phyloP scores from a whole-genome alignment of 352 stramenopile genomes.

The Elongisporangium anandrum region DNA sequence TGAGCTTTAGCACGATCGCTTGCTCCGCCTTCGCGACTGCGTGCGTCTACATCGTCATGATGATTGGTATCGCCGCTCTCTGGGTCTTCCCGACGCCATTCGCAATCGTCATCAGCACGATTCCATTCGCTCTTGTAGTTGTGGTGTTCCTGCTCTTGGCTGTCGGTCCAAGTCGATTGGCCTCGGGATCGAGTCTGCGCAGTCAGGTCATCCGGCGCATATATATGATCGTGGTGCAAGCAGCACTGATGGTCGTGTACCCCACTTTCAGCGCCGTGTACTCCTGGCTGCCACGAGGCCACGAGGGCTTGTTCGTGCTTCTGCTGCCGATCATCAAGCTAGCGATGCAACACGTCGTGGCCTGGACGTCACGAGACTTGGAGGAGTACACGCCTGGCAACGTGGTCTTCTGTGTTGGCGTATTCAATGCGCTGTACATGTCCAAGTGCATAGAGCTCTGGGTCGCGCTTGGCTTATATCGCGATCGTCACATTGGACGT shows the following conservation, averaged over 20 bases:
- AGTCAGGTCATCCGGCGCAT: not conserved
- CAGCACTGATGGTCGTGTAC: not conserved
- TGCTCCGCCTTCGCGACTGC: not conserved
- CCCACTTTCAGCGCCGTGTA: not conserved
- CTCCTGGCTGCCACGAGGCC: not conserved
- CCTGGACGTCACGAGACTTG: constrained; percentile 1
- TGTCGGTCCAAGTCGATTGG: not conserved
- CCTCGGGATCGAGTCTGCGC: not conserved
- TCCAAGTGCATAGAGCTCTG: constrained; percentile 15
- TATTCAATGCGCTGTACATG: constrained; percentile 24
- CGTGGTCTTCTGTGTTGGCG: constrained; percentile 3
- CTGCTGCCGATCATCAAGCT: constrained; percentile 20
- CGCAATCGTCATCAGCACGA: not conserved
- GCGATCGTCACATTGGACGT: constrained; percentile 13
- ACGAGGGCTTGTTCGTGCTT: constrained; percentile 4
- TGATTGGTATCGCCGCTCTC: constrained; percentile 9
- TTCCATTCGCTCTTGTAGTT: not conserved
- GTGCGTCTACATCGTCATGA: constrained; percentile 5
- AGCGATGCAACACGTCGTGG: constrained; percentile 17
- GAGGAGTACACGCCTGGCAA: not conserved
- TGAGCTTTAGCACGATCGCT: not conserved
- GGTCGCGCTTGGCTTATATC: constrained; percentile 4
- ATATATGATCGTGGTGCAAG: not conserved
- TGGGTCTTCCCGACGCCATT: constrained; percentile 14
- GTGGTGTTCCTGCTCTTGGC: not conserved